Percentiles rank a stretch among this genome's conserved stretches.
Evolutionary conservation across 495 filamentous ascomycete species (phyloP).

Genomic region (Haplographium delicatum): DNA sequence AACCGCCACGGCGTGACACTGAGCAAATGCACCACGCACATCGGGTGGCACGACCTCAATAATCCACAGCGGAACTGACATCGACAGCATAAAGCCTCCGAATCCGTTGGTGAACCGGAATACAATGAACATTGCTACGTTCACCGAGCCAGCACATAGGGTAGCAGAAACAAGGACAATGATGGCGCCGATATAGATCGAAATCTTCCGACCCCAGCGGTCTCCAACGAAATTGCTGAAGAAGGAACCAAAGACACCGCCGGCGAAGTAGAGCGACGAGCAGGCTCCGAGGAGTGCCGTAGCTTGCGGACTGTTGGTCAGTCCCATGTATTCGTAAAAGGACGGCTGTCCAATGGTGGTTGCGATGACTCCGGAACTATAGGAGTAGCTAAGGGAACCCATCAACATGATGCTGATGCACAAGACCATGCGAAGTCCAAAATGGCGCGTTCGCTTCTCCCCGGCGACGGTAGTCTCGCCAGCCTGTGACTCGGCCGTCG

Average conservation of each 20-base stretch:
- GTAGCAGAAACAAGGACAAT: conserved; percentile 41
- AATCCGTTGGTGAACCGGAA: conserved; percentile 43
- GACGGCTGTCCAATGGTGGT: conserved; percentile 47
- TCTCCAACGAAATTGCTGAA: conserved; percentile 42
- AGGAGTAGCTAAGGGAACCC: conserved; percentile 33
- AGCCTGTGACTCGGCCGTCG: too few species aligned
- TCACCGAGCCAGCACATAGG: conserved; percentile 37
- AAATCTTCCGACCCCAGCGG: conserved; percentile 36
- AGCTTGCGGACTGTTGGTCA: conserved; percentile 33
- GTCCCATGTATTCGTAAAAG: conserved; percentile 43
- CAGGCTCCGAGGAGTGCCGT: conserved; percentile 41
- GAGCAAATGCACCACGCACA: too few species aligned
- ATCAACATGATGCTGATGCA: too few species aligned
- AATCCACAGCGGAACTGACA: too few species aligned
- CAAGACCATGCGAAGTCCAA: too few species aligned
- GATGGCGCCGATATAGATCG: conserved; percentile 40
- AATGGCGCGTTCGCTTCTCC: too few species aligned
- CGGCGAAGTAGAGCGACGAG: conserved; percentile 45
- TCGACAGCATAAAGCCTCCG: conserved; percentile 43
- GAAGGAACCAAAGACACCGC: conserved; percentile 38
- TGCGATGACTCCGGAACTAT: conserved; percentile 45
- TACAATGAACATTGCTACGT: conserved; percentile 43
- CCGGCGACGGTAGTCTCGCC: too few species aligned
- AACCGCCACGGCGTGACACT: too few species aligned
- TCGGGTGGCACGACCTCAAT: too few species aligned